Evolutionary conservation across 805 yeast species (phyloP), one percentile per base, ranked within the genome.

Genomic region (Jamesozyma hellenica): DNA sequence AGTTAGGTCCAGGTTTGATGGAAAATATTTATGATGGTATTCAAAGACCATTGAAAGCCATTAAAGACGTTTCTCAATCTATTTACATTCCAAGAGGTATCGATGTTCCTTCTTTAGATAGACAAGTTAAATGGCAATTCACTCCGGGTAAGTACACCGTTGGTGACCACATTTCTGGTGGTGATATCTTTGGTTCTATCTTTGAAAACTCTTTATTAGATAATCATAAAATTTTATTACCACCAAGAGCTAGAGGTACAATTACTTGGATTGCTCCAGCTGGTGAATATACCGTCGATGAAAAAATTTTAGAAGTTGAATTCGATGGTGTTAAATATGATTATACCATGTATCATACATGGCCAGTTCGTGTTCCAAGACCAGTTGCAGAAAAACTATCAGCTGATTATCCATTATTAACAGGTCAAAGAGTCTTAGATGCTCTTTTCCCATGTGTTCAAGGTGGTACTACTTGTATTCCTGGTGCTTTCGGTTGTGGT

Each of bases 381-480:
- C 98, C 99, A 14, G 97, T 90, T 35, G 82, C 96, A 38, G 94
- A 87, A 65, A 87, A 90, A 63, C 68, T 86, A 47, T 70, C 94
- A 45, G 97, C 98, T 32, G 92, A 90, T 66, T 77, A 82, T 65
- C 99, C 99, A 38, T 74, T 92, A 53, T 75, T 92, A 56, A 92
- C 99, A 15, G 99, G 99, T 57, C 99, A 92, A 72, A 84, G 99
- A 75, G 99, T 92, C 38, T 73, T 92, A 64, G 99, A 92, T 67
- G 81, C 98, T 25, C 75, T 92, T 49, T 92, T 92, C 75, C 99
- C 99, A 35, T 83, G 94, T 77, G 99, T 92, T 54, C 98, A 92
- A 72, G 99, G 99, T 70, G 99, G 99, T 72, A 92, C 99, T 30
- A 92, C 99, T 28, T 94, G 98, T 82, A 92, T 92, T 64, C 99